Base-by-base conservation (phyloP, 768 basidiomycete species). In the Leccinum incarnatum region DNA sequence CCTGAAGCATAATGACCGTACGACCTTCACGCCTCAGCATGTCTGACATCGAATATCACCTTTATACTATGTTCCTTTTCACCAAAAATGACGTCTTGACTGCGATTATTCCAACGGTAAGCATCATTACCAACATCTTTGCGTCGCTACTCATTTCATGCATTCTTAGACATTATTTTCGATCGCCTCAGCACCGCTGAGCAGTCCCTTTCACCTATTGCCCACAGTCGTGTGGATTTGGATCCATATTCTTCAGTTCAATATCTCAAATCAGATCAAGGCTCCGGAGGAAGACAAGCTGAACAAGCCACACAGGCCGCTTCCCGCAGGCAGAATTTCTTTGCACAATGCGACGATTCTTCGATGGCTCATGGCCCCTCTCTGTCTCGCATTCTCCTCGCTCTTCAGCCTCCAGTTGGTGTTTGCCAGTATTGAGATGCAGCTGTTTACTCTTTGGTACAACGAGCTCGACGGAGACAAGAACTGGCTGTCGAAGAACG, bases 1-100 rank as follows among this genome's bases (percentile, higher is more conserved):
- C 34, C 23, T 47, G 11, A 40, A 36, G 47, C 10, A 55, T 25
- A 53, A 69, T 69, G 67, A 67, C 63, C 19, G 58, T 69, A 11
- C 63, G 67, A 25, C 51, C 47, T 49, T 53, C 56, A 3, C 5
- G 10, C 2, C 23, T 57, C 8, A 15, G 21, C n/a, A 34, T 64
- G 15, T 57, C 59, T 27, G 57, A 71, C 3, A 56, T 71, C 27
- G 32, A 21, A 53, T 66, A 65, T 45, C 58, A 70, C 47, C 56
- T 72, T 29, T 67, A 72, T 49, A 74, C 69, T 21, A 36, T 74
- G 29, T 77, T 74, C 55, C 74, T 79, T 32, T 81, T 81, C 69
- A 77, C 74, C 23, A 75, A 76, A 61, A 76, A 79, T 14, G 81
- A 82, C 61, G 72, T 80, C 60, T 72, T 77, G 55, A 81, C 80